Base-by-base conservation (phyloP, 2,329 filamentous ascomycete species). In the Claviceps sp. region DNA sequence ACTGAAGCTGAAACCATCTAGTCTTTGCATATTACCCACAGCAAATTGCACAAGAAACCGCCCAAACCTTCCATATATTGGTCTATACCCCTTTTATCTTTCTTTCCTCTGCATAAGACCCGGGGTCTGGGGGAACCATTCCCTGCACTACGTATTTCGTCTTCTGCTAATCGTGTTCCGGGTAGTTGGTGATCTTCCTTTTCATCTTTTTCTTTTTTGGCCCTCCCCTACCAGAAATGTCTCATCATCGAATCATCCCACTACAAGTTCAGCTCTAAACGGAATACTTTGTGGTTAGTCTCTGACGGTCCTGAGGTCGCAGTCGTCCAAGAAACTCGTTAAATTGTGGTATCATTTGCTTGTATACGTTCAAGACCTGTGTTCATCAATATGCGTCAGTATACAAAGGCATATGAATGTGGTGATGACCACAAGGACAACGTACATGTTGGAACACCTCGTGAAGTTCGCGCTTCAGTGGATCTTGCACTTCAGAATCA, bases 391-490 rank as follows among this genome's bases (percentile, higher is more conserved):
- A 16, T 38, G 20, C 18, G 50, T 50, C 24, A 54, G 42, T 37
- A 24, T 30, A 18, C 13, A 22, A 4, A 5, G 14, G 13, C 20
- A 20, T 14, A 16, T 8, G 14, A 36, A 8, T 26, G 1, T 36
- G n/a, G 18, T 38, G 48, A 18, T 7, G 8, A n/a, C 26, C n/a
- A 26, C 11, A 48, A 34, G 5, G 13, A 49, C 40, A 37, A 67
- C 80, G 72, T 66, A 91, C 88, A 68, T 85, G 81, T 63, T 87
- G 82, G 67, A 95, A 94, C 41, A 83, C 80, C 51, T 81, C 77
- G 53, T 85, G 79, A 50, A 89, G 72, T 54, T 84, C 81, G 57
- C 79, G 76, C 63, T 82, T 83, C 56, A 79, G 67, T 24, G 80
- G 77, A 53, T 73, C 81, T 54, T 75, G 75, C 51, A 79, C 71